Evolutionary conservation across 768 basidiomycete species (phyloP).

Genomic region (Lentinus tigrinus): DNA sequence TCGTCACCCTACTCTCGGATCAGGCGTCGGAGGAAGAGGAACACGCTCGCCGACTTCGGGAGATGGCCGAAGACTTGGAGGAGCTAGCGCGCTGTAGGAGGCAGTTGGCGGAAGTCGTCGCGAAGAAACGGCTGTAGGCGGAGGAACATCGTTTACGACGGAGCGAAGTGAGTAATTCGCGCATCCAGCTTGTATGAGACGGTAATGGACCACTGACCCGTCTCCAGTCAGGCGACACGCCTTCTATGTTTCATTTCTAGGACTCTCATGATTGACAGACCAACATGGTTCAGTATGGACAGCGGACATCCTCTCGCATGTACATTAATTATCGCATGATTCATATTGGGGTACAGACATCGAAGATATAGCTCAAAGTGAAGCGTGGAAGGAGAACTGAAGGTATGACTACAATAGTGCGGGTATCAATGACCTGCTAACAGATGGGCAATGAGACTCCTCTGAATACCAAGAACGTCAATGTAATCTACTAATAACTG

Average conservation of each 20-base stretch:
- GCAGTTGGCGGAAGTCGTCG: constrained; percentile 3
- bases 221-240: neutral
- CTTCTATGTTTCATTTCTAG: neutral
- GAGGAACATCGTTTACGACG: neutral
- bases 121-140: neutral
- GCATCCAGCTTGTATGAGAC: neutral
- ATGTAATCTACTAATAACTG: constrained; percentile 5
- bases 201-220: neutral
- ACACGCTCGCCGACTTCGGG: constrained; percentile 6
- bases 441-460: constrained; percentile 2
- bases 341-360: neutral
- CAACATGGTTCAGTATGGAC: neutral
- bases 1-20: constrained; percentile 3
- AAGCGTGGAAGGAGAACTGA: neutral
- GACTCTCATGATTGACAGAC: neutral
- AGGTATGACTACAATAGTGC: constrained; percentile 14
- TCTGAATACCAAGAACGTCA: constrained; percentile 6
- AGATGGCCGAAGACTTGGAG: constrained; percentile 9
- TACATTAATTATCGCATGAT: neutral
- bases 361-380: neutral
- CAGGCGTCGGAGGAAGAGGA: constrained; percentile 15
- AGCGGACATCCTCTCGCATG: neutral
- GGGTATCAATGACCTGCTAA: constrained; percentile 10
- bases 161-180: neutral
- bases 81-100: constrained; percentile 7